Conservation (phyloP, 768 basidiomycete species). For the Psilocybe tampanensis region DNA sequence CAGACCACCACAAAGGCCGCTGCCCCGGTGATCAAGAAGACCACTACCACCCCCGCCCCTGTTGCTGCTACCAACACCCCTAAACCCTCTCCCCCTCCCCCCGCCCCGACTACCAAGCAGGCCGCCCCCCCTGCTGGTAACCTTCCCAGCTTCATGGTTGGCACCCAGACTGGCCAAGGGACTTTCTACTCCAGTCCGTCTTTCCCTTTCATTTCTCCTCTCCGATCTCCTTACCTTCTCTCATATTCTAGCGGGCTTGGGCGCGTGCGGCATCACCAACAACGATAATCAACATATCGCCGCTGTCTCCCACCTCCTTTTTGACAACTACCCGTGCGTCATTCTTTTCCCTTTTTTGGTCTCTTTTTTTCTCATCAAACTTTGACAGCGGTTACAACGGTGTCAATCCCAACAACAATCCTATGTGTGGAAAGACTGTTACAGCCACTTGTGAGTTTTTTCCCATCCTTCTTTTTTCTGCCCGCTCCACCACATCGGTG, state of each 20-base stretch:
- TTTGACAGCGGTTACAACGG: slow-evolving; percentile 51
- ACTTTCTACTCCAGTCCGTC: slow-evolving; percentile 55
- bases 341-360: background rate
- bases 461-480: too few species aligned
- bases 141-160: slow-evolving; percentile 45
- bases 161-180: slow-evolving; percentile 54
- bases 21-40: slow-evolving; percentile 14
- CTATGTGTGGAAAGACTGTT: slow-evolving; percentile 61
- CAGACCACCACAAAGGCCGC: slow-evolving; percentile 3
- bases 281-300: slow-evolving; percentile 52
- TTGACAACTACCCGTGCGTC: slow-evolving; percentile 63
- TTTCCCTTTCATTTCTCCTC: slow-evolving; percentile 1
- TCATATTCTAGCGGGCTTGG: slow-evolving; percentile 58
- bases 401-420: slow-evolving; percentile 74
- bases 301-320: slow-evolving; percentile 58
- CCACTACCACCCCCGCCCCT: slow-evolving; percentile 23
- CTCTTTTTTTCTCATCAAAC: background rate
- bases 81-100: slow-evolving; percentile 3
- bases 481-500: background rate
- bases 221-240: slow-evolving; percentile 8
- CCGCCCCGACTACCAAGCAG: slow-evolving; percentile 22
- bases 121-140: slow-evolving; percentile 18
- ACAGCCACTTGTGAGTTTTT: slow-evolving; percentile 44
- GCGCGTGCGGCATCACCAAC: slow-evolving; percentile 65
- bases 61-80: slow-evolving; percentile 18